phyloP scores from a whole-genome alignment of 495 filamentous ascomycete species.

The Penicillium roqueforti region DNA sequence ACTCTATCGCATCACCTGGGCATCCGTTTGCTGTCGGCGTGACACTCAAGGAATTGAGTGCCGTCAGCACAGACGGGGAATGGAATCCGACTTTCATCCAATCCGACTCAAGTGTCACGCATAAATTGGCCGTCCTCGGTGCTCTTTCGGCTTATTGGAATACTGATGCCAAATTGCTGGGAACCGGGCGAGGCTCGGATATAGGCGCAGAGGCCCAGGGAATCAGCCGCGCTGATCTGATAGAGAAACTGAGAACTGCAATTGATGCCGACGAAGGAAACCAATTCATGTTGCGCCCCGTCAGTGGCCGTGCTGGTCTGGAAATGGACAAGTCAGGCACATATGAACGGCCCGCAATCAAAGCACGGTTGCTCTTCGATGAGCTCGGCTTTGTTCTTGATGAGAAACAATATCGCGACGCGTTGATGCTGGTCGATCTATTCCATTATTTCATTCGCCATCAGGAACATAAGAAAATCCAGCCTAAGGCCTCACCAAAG shows the following conservation, averaged over 20 bases:
- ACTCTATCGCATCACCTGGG: conserved; percentile 89
- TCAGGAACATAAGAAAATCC: conserved; percentile 92
- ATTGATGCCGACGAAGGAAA: conserved; percentile 73
- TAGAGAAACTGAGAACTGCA: conserved; percentile 68
- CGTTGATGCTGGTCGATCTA: conserved; percentile 93
- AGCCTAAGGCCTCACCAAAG: conserved; percentile 79
- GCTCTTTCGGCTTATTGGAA: conserved; percentile 96
- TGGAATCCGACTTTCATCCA: conserved; percentile 96
- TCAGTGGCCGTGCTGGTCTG: conserved; percentile 85
- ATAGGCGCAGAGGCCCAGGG: conserved; percentile 61
- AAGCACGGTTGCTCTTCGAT: conserved; percentile 85
- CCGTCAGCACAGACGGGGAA: conserved; percentile 86
- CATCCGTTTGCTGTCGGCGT: conserved; percentile 92
- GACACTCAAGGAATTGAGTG: conserved; percentile 91
- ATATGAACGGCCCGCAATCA: conserved; percentile 76
- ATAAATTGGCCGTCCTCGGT: conserved; percentile 86
- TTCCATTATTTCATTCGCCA: conserved; percentile 98
- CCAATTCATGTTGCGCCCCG: conserved; percentile 92
- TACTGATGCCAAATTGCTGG: conserved; percentile 80
- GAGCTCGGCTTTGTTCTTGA: conserved; percentile 94
- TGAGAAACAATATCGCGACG: conserved; percentile 94
- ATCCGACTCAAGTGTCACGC: conserved; percentile 71
- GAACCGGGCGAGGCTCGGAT: conserved; percentile 61
- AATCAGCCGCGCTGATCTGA: conserved; percentile 66
- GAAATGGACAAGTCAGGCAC: conserved; percentile 90